Percentiles rank a stretch among this genome's conserved stretches.
These are phyloP conservation scores for Gaultheria prostrata DNA, from an alignment of 148 eudicot species.

Conservation along the genomic window DNA sequence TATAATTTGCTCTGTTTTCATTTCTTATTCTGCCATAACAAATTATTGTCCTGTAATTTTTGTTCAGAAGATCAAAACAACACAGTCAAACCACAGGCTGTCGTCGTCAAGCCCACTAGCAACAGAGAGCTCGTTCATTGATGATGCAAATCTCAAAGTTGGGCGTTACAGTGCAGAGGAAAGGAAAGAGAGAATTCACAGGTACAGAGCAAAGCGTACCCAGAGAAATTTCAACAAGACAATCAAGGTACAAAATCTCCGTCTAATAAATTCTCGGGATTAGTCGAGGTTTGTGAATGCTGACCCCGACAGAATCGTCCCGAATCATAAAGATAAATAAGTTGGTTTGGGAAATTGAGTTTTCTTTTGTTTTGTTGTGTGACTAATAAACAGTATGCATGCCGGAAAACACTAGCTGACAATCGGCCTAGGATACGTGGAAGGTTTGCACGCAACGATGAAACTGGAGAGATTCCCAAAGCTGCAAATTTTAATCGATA, in stretches of 20 bases:
- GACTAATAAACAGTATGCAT: conserved; percentile 59
- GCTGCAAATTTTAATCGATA: conserved; percentile 43
- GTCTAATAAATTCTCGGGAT: too few species aligned
- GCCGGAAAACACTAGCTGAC: conserved; percentile 94
- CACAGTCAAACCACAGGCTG: conserved; percentile 26
- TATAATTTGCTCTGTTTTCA: neutral
- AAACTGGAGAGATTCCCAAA: conserved; percentile 60
- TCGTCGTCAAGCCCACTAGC: conserved; percentile 52
- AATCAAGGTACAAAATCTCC: conserved; percentile 56
- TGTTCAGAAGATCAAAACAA: conserved; percentile 27
- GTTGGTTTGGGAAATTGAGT: neutral
- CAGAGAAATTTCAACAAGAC: conserved; percentile 90
- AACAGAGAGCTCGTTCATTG: conserved; percentile 43
- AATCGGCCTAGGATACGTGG: conserved; percentile 90
- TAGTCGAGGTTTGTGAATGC: too few species aligned
- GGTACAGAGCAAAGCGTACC: conserved; percentile 85
- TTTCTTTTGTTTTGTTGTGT: neutral
- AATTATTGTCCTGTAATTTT: neutral
- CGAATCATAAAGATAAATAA: too few species aligned
- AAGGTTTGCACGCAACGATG: conserved; percentile 93
- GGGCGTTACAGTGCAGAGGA: conserved; percentile 81
- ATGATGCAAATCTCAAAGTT: conserved; percentile 71
- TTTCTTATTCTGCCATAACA: neutral
- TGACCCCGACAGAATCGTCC: too few species aligned
- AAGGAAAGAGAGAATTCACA: conserved; percentile 75